Evolutionary conservation across 148 eudicot species (phyloP), one percentile per base, ranked within the genome.

Genomic region (Chenopodium quinoa): DNA sequence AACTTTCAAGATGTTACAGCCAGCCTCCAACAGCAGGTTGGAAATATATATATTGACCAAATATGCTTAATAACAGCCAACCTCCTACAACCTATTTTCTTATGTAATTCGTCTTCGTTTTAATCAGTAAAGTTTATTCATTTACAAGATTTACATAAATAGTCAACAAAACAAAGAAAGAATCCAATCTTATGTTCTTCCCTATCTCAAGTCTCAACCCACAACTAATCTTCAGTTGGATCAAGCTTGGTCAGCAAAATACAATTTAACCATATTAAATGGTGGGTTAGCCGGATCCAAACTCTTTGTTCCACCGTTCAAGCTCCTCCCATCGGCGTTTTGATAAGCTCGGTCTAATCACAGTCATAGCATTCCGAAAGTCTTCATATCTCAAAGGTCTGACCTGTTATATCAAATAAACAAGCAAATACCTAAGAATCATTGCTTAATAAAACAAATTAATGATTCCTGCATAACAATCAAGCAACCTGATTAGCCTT

Each of bases 301-400:
- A 93, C 83, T 91, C 90, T 50, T 82, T 81, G 78, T 95, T 95
- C 99, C 99, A 95, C 76, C 71, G 86, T 88, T 95, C 97, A 44
- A 95, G 93, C 86, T 95, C 99, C 86, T 91, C 92, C 98, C 98
- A 96, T 83, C 92, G 91, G 88, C 93, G 91, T 84, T 86, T 96
- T 56, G 90, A 88, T 81, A 93, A 75, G 87, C 99, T 96, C 16
- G 99, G 99, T 86, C 97, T 89, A 29, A 96, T 89, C 2, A 93
- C 95, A 47, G 86, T 82, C 92, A 91, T 92, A 20, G 99, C 98
- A 82, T 86, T 90, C 75, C 77, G 86, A 84, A 93, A 96, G 87
- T 96, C 99, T 34, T 83, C 93, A 75, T 89, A 91, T 75, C 86
- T 89, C 74, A 96, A 80, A 13, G 90, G 87, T 79, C 99, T 87